These are phyloP conservation scores for Alternaria arbusti DNA, from an alignment of 2,329 filamentous ascomycete genomes.

Conservation along the genomic window DNA sequence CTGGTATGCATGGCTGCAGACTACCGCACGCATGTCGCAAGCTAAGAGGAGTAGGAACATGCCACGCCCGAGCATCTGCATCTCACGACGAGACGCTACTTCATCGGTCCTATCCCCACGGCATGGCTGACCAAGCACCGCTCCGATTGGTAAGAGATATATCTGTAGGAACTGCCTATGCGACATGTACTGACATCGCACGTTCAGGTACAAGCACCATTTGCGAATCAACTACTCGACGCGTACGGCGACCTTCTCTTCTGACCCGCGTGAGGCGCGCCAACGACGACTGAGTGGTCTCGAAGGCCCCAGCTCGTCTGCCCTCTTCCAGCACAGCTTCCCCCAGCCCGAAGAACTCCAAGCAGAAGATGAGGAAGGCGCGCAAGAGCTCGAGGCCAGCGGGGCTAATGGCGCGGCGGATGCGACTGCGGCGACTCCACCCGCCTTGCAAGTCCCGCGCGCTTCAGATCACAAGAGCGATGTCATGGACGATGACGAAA, in stretches of 20 bases:
- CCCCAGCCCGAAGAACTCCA: conserved; percentile 49
- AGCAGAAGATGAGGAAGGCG: conserved; percentile 34
- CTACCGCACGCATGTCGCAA: neutral
- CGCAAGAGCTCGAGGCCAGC: conserved; percentile 10
- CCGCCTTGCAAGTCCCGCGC: conserved; percentile 41
- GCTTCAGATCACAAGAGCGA: conserved; percentile 30
- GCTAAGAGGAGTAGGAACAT: conserved; percentile 57
- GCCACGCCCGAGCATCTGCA: conserved; percentile 67
- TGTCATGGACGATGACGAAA: conserved; percentile 12
- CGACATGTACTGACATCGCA: neutral
- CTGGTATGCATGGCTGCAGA: conserved; percentile 49
- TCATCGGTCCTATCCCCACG: conserved; percentile 66
- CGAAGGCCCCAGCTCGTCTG: conserved; percentile 49
- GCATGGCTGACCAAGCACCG: conserved; percentile 12
- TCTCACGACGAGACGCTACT: conserved; percentile 66
- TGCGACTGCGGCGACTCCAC: conserved; percentile 29
- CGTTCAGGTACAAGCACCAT: conserved; percentile 60
- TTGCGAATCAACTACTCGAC: conserved; percentile 53
- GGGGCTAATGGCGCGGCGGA: conserved; percentile 21
- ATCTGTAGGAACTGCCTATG: neutral
- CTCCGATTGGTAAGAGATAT: neutral
- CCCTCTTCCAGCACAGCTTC: conserved; percentile 50
- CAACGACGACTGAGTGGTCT: conserved; percentile 52
- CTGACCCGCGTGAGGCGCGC: conserved; percentile 53
- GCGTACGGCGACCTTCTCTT: conserved; percentile 59